A percentile compares a stretch with the other conserved stretches of the same genome.
phyloP scores from a whole-genome alignment of 1,284 basidiomycete species.

The Cryptococcus deneoformans region DNA sequence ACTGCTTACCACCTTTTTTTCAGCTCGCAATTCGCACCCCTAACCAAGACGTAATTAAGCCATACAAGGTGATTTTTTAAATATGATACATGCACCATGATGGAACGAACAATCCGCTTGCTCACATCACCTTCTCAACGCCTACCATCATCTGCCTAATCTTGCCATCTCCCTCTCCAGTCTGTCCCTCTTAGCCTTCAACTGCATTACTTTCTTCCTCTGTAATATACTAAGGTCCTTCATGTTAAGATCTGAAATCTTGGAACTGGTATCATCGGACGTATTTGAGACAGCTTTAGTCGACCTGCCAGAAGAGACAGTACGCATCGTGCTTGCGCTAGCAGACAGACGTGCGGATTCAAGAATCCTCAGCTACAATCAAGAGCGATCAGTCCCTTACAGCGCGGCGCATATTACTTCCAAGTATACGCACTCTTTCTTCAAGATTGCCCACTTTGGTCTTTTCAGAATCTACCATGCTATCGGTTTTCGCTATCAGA shows the following conservation, averaged over 20 bases:
- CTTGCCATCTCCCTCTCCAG: constrained; percentile 42
- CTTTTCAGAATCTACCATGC: constrained; percentile 23
- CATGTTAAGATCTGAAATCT: constrained; percentile 31
- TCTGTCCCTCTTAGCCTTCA: constrained; percentile 39
- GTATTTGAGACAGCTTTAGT: too few species aligned
- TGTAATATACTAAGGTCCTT: constrained; percentile 36
- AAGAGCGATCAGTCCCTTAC: too few species aligned
- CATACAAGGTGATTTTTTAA: too few species aligned
- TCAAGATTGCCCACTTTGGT: constrained; percentile 29
- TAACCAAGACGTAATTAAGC: too few species aligned
- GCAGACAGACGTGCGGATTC: constrained; percentile 16
- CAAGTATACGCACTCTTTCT: constrained; percentile 25
- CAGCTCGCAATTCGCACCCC: too few species aligned
- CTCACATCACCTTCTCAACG: background rate
- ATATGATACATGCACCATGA: too few species aligned
- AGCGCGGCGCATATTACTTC: too few species aligned
- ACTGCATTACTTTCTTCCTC: constrained; percentile 36
- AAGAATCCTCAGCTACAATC: constrained; percentile 18
- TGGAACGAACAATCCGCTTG: too few species aligned
- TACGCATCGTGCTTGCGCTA: too few species aligned
- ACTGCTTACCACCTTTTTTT: too few species aligned
- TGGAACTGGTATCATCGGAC: constrained; percentile 6
- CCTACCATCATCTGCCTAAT: constrained; percentile 8
- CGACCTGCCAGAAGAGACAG: too few species aligned
- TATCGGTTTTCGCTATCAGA: constrained; percentile 38